A percentile compares a stretch with the other conserved stretches of the same genome.
Evolutionary conservation across 192 early-diverging fungal genomes (phyloP).

Genomic region (Rhizophagus sp.): DNA sequence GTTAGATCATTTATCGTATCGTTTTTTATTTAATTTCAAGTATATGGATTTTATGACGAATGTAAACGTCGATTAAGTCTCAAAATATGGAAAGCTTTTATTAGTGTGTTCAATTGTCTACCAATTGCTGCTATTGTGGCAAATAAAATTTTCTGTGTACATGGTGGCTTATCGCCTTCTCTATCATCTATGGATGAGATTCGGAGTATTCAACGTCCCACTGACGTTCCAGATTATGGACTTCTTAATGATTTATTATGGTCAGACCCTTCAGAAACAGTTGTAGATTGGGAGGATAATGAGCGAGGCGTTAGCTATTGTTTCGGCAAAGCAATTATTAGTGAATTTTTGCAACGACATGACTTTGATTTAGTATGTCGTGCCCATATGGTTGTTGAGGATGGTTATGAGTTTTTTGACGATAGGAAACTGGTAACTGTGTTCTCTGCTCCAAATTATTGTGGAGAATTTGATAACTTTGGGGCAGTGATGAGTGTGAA

Average conservation of each 20-base stretch:
- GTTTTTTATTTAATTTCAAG: conserved; percentile 46
- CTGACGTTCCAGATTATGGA: conserved; percentile 91
- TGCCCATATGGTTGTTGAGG: conserved; percentile 96
- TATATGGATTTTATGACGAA: conserved; percentile 97
- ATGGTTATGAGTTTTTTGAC: conserved; percentile 97
- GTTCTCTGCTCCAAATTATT: conserved; percentile 96
- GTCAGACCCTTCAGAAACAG: conserved; percentile 87
- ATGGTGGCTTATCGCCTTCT: conserved; percentile 87
- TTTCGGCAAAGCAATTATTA: conserved; percentile 84
- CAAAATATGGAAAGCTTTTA: conserved; percentile 91
- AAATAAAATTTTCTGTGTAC: conserved; percentile 93
- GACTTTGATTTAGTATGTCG: conserved; percentile 92
- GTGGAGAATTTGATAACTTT: conserved; percentile 92
- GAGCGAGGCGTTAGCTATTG: conserved; percentile 96
- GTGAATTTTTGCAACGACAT: conserved; percentile 79
- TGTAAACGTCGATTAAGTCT: conserved; percentile 86
- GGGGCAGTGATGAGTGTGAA: conserved; percentile 93
- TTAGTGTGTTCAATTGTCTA: conserved; percentile 91
- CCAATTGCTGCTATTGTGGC: conserved; percentile 92
- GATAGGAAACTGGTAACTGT: conserved; percentile 89
- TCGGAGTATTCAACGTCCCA: conserved; percentile 72
- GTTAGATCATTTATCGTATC: conserved; percentile 1
- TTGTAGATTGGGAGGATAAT: conserved; percentile 85
- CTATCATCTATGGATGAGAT: conserved; percentile 86
- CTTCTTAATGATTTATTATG: conserved; percentile 90